Base-by-base conservation (phyloP, 148 eudicot genomes). In the Rhododendron williamsianum region DNA sequence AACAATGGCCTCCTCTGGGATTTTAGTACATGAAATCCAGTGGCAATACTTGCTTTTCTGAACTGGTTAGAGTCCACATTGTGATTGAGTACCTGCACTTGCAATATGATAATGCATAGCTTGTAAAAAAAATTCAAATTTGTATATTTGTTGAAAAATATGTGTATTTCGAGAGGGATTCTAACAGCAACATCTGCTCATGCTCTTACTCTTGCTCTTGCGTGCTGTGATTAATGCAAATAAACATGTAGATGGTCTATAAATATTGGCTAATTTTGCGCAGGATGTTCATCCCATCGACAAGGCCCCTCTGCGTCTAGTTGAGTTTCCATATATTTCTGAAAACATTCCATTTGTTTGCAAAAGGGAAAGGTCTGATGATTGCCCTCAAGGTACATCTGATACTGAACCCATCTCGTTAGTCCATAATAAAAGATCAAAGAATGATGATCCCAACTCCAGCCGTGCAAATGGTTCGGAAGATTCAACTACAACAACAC, bases 381-480 rank as follows among this genome's bases (percentile, higher is more conserved):
- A 92, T 25, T 85, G 81, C 21, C 87, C 84, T 43, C 85, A 88
- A 52, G 84, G 79, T 63, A 72, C 88, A 54, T 73, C 85, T 16
- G 90, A 93, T 48, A 91, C 90, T 9, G 95, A 95, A 83, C 90
- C 91, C 9, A 87, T 92, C 84, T 90, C 93, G 1, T 88, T 95
- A 43, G 84, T 88, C 23, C 95, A 91, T 51, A 87, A 82, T 60
- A 95, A 97, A 86, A 90, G 93, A 82, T 71, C 88, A 52, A 93
- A 92, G 90, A 91, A 78, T 65, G 84, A 85, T 71, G 96, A 94
- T 90, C 93, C 92, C 2, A 93, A 90, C 84, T 84, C 92, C 4
- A 92, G 93, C 89, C 90, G 88, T 58, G 93, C 97, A 78, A 93
- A 93, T 76, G 95, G 93, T 48, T 94, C 98, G 0, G 98, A 95